phyloP scores from a whole-genome alignment of 73 alveolate species.

The Paramecium octaurelia region DNA sequence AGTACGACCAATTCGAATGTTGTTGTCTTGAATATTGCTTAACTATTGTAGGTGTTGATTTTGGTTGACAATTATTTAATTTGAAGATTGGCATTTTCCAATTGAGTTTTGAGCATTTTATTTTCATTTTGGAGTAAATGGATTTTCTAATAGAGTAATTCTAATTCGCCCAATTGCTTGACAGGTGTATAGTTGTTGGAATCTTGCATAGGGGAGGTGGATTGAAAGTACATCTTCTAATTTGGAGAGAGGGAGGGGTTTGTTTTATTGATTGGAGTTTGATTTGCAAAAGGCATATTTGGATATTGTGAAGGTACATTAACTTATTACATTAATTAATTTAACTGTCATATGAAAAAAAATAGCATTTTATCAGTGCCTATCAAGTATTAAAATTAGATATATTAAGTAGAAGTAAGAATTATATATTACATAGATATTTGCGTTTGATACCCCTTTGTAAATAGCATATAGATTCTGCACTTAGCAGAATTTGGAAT shows the following conservation, averaged over 20 bases:
- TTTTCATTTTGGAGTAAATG: neutral
- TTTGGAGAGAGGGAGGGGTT: neutral
- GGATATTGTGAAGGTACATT: neutral
- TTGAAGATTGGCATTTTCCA: neutral
- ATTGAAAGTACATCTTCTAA: neutral
- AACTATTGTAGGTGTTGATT: neutral
- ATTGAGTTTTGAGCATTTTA: neutral
- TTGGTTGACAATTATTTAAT: neutral
- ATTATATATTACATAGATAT: neutral
- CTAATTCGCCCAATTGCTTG: neutral
- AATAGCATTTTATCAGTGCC: constrained; percentile 14
- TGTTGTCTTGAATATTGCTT: neutral
- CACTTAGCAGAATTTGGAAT: neutral
- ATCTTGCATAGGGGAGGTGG: neutral
- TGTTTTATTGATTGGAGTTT: neutral
- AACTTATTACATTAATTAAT: constrained; percentile 22
- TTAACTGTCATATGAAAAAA: constrained; percentile 44
- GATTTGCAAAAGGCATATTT: neutral
- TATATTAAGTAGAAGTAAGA: neutral
- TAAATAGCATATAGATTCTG: constrained; percentile 17
- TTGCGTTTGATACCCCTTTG: constrained; percentile 10
- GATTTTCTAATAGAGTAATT: neutral
- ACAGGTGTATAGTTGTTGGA: neutral
- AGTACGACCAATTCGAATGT: neutral
- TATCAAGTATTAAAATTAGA: neutral